These are phyloP conservation scores for Camillea tinctor DNA, from an alignment of 2,329 filamentous ascomycete genomes.

Conservation along the genomic window DNA sequence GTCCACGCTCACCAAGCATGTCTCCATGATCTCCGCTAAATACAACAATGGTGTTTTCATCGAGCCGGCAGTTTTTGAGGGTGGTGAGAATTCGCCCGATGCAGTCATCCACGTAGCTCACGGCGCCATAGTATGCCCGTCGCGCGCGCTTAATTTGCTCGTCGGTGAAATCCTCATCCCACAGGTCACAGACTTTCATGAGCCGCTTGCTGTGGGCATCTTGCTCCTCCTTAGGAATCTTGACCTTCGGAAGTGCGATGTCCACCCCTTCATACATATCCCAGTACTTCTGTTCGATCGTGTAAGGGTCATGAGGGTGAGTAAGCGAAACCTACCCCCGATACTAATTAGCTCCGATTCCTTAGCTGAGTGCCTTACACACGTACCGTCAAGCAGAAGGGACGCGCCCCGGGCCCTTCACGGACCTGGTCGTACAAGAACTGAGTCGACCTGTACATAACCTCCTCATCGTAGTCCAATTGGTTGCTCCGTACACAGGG, in stretches of 20 bases:
- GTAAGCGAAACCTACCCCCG: conserved; percentile 71
- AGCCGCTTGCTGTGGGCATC: conserved; percentile 86
- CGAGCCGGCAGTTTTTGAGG: conserved; percentile 74
- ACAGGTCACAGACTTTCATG: conserved; percentile 82
- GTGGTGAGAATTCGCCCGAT: conserved; percentile 78
- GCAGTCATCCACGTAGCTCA: conserved; percentile 92
- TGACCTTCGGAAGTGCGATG: conserved; percentile 76
- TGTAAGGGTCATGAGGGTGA: conserved; percentile 93
- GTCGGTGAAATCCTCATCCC: conserved; percentile 78
- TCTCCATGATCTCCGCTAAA: conserved; percentile 95
- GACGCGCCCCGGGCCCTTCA: conserved; percentile 68
- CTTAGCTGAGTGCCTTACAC: background rate
- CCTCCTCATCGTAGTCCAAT: conserved; percentile 93
- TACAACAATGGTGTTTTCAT: conserved; percentile 84
- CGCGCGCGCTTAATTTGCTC: conserved; percentile 84
- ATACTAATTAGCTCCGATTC: conserved; percentile 5
- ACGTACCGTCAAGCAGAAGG: conserved; percentile 76
- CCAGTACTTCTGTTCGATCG: conserved; percentile 92
- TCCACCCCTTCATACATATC: conserved; percentile 87
- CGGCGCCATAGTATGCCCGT: conserved; percentile 87
- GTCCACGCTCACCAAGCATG: conserved; percentile 87
- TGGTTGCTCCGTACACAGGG: conserved; percentile 90
- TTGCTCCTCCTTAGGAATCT: conserved; percentile 75
- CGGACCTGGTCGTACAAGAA: conserved; percentile 89
- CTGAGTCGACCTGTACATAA: conserved; percentile 87